Conservation (phyloP, 768 basidiomycete species). For the Leccinum rimulosum region DNA sequence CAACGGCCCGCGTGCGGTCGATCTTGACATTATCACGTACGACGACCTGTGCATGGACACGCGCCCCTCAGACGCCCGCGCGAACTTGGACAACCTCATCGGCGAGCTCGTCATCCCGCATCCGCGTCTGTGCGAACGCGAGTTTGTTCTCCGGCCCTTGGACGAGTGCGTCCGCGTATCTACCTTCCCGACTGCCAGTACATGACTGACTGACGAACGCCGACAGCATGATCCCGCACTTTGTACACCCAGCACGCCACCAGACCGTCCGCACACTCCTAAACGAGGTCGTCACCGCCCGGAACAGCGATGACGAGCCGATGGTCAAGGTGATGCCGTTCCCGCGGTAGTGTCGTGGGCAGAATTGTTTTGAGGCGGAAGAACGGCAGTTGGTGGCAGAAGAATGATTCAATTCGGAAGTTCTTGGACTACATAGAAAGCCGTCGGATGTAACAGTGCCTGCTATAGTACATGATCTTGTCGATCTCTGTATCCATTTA, state of each 20-base stretch:
- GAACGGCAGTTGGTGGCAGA: too few relatives aligned
- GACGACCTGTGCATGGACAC: slow-evolving; percentile 61
- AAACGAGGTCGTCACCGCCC: slow-evolving; percentile 33
- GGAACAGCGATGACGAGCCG: slow-evolving; percentile 35
- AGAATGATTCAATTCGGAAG: too few relatives aligned
- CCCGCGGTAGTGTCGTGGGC: slow-evolving; percentile 41
- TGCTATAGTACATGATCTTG: too few relatives aligned
- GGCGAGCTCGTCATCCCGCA: slow-evolving; percentile 85
- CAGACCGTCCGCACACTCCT: slow-evolving; percentile 50
- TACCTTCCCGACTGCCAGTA: too few relatives aligned
- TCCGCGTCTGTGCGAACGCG: slow-evolving; percentile 73
- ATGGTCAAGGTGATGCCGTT: slow-evolving; percentile 79
- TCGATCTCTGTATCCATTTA: too few relatives aligned
- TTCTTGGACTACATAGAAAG: too few relatives aligned
- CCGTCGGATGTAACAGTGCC: too few relatives aligned
- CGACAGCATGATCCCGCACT: slow-evolving; percentile 75
- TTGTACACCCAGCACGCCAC: slow-evolving; percentile 58
- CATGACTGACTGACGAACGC: neutral
- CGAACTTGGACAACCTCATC: slow-evolving; percentile 52
- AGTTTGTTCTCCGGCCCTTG: slow-evolving; percentile 88
- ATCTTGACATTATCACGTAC: slow-evolving; percentile 85
- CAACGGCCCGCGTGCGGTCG: slow-evolving; percentile 87
- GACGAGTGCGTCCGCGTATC: slow-evolving; percentile 57
- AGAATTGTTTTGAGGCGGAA: too few relatives aligned
- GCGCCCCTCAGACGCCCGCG: slow-evolving; percentile 38